Base-by-base conservation (phyloP, 768 basidiomycete genomes). In the Xerocomellus dryophilus region DNA sequence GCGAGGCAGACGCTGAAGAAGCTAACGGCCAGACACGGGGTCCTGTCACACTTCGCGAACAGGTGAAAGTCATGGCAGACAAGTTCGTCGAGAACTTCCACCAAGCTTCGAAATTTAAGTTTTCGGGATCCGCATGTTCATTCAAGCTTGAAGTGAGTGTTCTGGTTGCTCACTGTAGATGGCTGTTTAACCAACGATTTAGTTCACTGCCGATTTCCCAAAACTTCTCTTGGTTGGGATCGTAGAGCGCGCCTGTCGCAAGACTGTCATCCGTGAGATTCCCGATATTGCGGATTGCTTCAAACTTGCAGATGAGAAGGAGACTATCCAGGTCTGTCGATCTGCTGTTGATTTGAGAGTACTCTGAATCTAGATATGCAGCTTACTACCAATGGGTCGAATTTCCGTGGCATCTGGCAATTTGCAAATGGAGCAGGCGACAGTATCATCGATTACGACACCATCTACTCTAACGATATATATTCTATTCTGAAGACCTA, bases 171-270 rank as follows among this genome's bases (percentile, higher is more conserved):
- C 17, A 25, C 7, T 3, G 6, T n/a, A 34, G 21, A 47, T 29
- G 39, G 17, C 36, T 29, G 23, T 27, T 47, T 49, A 38, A 56
- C 41, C 15, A 15, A 7, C 6, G 29, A 31, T 42, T n/a, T 56
- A 98, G 93, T 95, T 98, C 74, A 76, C 81, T 11, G 81, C 88
- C 41, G 84, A 90, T 62, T 86, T 93, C 68, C 94, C 94, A 11
- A 98, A 98, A 71, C 78, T 99, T 32, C 78, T 99, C 20, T 80
- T 99, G 40, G 93, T 98, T 44, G 96, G 94, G 43, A 84, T 99
- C 57, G 80, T 98, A 52, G 97, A 98, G 69, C 80, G 86, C 50
- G 83, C 86, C 11, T 98, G 95, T 71, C 78, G 85, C 42, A 83
- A 82, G 48, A 89, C 93, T 2, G 77, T 98, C 59, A 77, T 99